Evolutionary conservation across 495 filamentous ascomycete species (phyloP).

Genomic region (Aspergillus mulundensis): DNA sequence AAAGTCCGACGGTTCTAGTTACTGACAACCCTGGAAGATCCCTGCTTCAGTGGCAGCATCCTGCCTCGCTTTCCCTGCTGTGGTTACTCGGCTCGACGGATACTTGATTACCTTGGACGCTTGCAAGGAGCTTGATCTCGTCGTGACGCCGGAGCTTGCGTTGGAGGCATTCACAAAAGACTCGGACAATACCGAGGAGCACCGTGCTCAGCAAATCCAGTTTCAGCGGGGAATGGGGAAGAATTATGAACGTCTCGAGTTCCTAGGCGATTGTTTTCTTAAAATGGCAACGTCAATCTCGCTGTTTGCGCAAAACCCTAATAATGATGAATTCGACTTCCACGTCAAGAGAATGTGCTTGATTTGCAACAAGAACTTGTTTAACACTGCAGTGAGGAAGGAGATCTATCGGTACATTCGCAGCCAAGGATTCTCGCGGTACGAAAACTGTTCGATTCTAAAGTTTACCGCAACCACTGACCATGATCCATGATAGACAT

Average conservation of each 20-base stretch:
- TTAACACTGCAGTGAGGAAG: constrained; percentile 64
- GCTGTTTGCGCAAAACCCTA: constrained; percentile 68
- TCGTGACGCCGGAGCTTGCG: constrained; percentile 63
- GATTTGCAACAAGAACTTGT: constrained; percentile 88
- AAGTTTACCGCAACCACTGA: not conserved
- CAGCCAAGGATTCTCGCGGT: constrained; percentile 74
- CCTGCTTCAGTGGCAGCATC: constrained; percentile 59
- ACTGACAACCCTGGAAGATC: constrained; percentile 48
- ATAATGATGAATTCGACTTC: constrained; percentile 78
- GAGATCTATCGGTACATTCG: constrained; percentile 73
- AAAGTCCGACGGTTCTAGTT: not conserved
- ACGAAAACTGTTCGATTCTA: not conserved
- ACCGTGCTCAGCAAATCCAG: constrained; percentile 64
- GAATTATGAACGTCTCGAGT: constrained; percentile 94
- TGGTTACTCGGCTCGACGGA: constrained; percentile 77
- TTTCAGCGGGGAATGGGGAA: constrained; percentile 87
- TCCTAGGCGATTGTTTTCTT: constrained; percentile 88
- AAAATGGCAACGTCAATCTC: constrained; percentile 94
- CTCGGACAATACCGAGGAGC: constrained; percentile 83
- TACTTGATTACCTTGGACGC: constrained; percentile 77
- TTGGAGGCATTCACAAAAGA: constrained; percentile 94
- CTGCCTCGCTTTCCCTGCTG: constrained; percentile 73
- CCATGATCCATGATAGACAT: constrained; percentile 23
- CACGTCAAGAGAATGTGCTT: constrained; percentile 89
- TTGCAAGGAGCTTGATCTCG: constrained; percentile 53